These are phyloP conservation scores for Nicotiana tomentosiformis DNA, from an alignment of 257 asterid species.

Conservation along the genomic window DNA sequence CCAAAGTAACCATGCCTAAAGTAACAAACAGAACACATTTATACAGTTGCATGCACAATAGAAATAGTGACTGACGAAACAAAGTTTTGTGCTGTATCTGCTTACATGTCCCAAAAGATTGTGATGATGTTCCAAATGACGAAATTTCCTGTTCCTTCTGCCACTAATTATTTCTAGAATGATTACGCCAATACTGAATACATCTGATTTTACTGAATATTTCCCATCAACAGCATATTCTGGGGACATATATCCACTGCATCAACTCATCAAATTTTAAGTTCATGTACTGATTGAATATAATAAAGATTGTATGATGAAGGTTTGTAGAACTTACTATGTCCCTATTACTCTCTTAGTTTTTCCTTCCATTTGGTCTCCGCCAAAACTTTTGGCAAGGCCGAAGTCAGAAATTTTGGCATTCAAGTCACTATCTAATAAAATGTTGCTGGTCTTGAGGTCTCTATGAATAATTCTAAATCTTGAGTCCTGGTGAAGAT, in stretches of 20 bases:
- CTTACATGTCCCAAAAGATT: constrained; percentile 23
- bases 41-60: not conserved
- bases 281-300: not conserved
- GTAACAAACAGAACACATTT: not conserved
- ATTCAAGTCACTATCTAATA: constrained; percentile 10
- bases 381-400: constrained; percentile 11
- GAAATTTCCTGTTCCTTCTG: constrained; percentile 8
- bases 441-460: constrained; percentile 11
- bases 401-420: constrained; percentile 16
- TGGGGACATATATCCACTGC: constrained; percentile 14
- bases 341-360: constrained; percentile 7
- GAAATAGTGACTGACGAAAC: not conserved
- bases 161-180: constrained; percentile 3
- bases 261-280: not conserved
- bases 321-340: not conserved
- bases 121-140: constrained; percentile 14
- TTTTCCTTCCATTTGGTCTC: not conserved
- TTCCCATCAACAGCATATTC: not conserved
- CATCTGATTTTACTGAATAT: constrained; percentile 9
- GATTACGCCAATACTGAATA: not conserved
- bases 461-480: constrained; percentile 13
- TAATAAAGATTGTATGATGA: not conserved
- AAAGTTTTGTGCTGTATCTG: too few relatives aligned
- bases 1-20: constrained; percentile 19
- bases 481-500: constrained; percentile 15